Conservation (phyloP, 2,329 filamentous ascomycete genomes). For the Diaporthe sp. region DNA sequence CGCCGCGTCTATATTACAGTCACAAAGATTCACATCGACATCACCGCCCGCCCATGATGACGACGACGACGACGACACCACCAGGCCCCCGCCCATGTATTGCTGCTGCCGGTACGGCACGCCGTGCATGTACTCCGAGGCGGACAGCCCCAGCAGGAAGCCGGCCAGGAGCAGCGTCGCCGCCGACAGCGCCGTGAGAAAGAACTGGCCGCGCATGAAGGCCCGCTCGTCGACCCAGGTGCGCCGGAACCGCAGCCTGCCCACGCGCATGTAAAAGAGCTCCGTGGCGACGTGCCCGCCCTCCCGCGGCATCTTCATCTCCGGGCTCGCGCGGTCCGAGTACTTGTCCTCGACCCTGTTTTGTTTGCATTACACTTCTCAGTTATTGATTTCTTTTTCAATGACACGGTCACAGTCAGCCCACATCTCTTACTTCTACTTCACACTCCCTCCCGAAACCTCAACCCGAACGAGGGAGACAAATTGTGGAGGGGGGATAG, state of each 20-base stretch:
- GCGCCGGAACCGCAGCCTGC: slow-evolving; percentile 49
- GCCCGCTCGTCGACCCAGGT: slow-evolving; percentile 50
- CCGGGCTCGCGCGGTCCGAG: slow-evolving; percentile 44
- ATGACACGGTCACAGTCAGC: slow-evolving; percentile 31
- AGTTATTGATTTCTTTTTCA: slow-evolving; percentile 33
- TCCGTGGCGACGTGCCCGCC: slow-evolving; percentile 46
- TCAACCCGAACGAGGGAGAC: neutral
- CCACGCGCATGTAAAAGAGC: slow-evolving; percentile 53
- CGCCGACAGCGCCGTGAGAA: slow-evolving; percentile 36
- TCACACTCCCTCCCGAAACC: neutral
- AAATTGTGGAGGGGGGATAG: neutral
- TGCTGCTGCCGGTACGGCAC: neutral
- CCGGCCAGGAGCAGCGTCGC: slow-evolving; percentile 20
- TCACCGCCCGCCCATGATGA: neutral
- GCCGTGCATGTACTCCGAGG: slow-evolving; percentile 23
- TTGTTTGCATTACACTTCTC: neutral
- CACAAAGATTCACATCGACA: slow-evolving; percentile 4
- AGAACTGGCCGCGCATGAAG: slow-evolving; percentile 37
- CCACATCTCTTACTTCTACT: neutral
- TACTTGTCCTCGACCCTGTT: slow-evolving; percentile 49
- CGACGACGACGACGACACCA: neutral
- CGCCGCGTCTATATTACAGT: slow-evolving; percentile 3
- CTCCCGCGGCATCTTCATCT: slow-evolving; percentile 44
- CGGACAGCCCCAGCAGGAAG: slow-evolving; percentile 30
- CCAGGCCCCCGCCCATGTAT: neutral